phyloP scores from a whole-genome alignment of 768 basidiomycete genomes.

The Tylopilus subfusipes region DNA sequence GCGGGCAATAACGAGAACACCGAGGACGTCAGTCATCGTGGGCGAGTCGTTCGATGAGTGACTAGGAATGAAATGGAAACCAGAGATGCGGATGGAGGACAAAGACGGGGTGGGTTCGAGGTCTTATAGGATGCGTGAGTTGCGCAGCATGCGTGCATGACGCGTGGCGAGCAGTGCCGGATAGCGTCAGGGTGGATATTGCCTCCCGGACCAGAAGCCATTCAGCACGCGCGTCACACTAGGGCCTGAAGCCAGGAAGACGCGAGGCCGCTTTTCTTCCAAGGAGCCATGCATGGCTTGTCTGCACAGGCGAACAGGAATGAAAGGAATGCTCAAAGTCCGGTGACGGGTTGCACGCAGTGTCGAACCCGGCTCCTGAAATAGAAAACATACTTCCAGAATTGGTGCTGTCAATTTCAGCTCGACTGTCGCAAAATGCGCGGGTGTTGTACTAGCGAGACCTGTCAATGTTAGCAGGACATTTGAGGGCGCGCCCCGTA shows the following conservation, averaged over 20 bases:
- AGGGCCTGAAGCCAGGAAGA: slow-evolving; percentile 26
- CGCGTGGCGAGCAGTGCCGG: slow-evolving; percentile 29
- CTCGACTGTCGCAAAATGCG: slow-evolving; percentile 7
- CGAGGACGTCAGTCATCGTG: slow-evolving; percentile 54
- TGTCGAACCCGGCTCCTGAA: slow-evolving; percentile 13
- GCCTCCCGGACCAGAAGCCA: slow-evolving; percentile 17
- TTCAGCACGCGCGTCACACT: slow-evolving; percentile 23
- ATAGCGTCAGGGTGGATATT: slow-evolving; percentile 20
- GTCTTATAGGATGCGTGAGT: slow-evolving; percentile 24
- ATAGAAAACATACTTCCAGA: slow-evolving; percentile 5
- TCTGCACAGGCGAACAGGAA: slow-evolving; percentile 29
- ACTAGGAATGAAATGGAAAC: slow-evolving; percentile 17
- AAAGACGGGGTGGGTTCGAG: slow-evolving; percentile 2
- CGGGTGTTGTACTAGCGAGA: background rate
- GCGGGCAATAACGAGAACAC: slow-evolving; percentile 73
- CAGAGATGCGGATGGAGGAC: slow-evolving; percentile 16
- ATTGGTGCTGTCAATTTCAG: background rate
- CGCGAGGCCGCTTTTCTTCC: slow-evolving; percentile 33
- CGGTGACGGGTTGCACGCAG: slow-evolving; percentile 14
- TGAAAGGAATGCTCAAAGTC: slow-evolving; percentile 24
- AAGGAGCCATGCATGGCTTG: slow-evolving; percentile 26
- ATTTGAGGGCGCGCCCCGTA: slow-evolving; percentile 1
- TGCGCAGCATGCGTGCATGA: slow-evolving; percentile 26
- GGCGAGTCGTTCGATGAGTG: slow-evolving; percentile 14
- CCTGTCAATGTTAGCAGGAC: slow-evolving; percentile 1